These are phyloP conservation scores for Phallus indusiatus DNA, from an alignment of 768 basidiomycete species.

Conservation along the genomic window DNA sequence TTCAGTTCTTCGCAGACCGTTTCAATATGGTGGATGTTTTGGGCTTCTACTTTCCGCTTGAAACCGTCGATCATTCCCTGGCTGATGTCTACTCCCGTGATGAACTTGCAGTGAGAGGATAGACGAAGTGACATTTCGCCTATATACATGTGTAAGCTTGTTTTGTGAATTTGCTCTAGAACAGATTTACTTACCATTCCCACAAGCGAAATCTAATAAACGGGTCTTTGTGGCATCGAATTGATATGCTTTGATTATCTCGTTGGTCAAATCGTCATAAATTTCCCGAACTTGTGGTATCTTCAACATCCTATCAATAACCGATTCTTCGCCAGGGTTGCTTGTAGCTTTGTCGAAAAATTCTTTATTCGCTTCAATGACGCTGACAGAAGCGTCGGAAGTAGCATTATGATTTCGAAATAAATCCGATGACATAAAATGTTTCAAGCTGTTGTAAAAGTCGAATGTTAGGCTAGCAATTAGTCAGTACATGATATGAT, in stretches of 20 bases:
- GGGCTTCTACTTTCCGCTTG: background rate
- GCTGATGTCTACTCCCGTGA: background rate
- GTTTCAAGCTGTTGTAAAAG: too few relatives aligned
- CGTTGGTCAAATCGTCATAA: background rate
- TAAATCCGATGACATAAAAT: too few relatives aligned
- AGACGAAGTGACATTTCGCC: background rate
- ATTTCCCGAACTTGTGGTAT: background rate
- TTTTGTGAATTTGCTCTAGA: background rate
- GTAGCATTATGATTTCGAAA: background rate
- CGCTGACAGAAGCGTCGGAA: background rate
- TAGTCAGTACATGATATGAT: too few relatives aligned
- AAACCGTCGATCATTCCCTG: background rate
- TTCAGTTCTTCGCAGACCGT: background rate
- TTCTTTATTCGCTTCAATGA: background rate
- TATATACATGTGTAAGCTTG: background rate
- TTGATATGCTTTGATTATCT: background rate
- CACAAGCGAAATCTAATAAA: background rate
- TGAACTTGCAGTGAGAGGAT: background rate
- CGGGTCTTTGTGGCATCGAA: background rate
- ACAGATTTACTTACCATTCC: background rate
- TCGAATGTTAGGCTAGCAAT: too few relatives aligned
- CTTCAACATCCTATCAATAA: background rate
- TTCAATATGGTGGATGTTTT: background rate
- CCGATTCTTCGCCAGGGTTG: background rate
- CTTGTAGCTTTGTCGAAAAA: background rate